phyloP scores from a whole-genome alignment of 176 grass and related monocot genomes.

The Cymbopogon citratus region DNA sequence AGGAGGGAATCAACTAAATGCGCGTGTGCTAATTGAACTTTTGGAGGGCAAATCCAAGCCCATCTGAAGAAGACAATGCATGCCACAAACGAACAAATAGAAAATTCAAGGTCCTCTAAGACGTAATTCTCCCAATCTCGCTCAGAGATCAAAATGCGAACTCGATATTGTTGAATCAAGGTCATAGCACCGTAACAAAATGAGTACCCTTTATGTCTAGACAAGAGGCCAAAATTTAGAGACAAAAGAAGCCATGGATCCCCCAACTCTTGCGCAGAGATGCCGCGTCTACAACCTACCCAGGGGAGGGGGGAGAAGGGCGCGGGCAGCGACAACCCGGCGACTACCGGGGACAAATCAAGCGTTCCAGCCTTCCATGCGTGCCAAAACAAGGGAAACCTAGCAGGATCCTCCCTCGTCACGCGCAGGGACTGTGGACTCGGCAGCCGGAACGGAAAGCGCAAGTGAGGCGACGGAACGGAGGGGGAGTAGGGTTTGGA shows the following conservation, averaged over 20 bases:
- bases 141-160: background rate
- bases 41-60: constrained; percentile 3
- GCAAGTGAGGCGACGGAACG: background rate
- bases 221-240: background rate
- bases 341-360: background rate
- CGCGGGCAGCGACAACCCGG: background rate
- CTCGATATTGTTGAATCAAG: background rate
- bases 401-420: background rate
- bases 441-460: background rate
- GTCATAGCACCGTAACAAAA: background rate
- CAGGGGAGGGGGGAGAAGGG: background rate
- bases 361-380: background rate
- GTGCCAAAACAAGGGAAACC: background rate
- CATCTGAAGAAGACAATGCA: background rate
- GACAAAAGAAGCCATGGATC: background rate
- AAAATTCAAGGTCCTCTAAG: background rate
- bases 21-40: background rate
- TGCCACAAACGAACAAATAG: background rate
- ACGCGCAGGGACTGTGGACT: background rate
- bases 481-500: background rate
- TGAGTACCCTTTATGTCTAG: background rate
- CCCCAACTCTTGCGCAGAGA: background rate
- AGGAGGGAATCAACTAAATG: background rate
- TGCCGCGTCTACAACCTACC: background rate
- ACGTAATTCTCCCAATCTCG: background rate